Evolutionary conservation across 768 basidiomycete species (phyloP).

Genomic region (Rickenella mellea): DNA sequence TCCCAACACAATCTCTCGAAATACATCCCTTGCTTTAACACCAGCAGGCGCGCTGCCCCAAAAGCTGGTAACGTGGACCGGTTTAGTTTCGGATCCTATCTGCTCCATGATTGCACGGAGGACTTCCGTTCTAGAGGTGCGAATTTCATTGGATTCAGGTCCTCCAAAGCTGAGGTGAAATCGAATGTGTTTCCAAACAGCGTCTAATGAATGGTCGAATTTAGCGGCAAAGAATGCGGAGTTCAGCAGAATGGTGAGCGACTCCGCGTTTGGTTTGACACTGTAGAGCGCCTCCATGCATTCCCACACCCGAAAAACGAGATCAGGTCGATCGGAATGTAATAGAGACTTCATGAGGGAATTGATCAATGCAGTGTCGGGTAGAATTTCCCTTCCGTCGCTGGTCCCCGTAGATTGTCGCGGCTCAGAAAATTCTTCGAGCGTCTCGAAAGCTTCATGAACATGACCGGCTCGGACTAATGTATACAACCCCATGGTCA

Average conservation of each 20-base stretch:
- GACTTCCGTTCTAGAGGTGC: conserved; percentile 15
- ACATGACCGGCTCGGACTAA: conserved; percentile 34
- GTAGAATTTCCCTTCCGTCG: not conserved
- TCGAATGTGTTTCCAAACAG: conserved; percentile 37
- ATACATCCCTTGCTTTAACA: conserved; percentile 34
- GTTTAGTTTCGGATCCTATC: conserved; percentile 17
- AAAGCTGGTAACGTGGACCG: conserved; percentile 12
- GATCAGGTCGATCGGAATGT: conserved; percentile 47
- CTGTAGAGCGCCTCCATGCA: conserved; percentile 49
- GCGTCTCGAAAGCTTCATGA: conserved; percentile 38
- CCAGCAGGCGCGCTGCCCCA: conserved; percentile 19
- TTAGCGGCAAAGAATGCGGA: conserved; percentile 44
- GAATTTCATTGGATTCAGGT: conserved; percentile 30
- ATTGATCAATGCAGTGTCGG: conserved; percentile 12
- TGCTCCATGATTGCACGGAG: conserved; percentile 18
- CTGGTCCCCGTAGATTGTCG: not conserved
- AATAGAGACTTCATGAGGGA: conserved; percentile 40
- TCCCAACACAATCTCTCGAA: conserved; percentile 46
- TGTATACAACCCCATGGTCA: conserved; percentile 42
- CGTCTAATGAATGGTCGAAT: conserved; percentile 41
- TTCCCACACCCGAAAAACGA: conserved; percentile 62
- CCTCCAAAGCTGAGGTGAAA: too few relatives aligned
- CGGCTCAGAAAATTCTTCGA: conserved; percentile 30
- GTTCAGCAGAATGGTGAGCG: conserved; percentile 53
- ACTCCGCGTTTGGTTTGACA: conserved; percentile 40